These are phyloP conservation scores for Angomonas deanei DNA, from an alignment of 208 protist genomes.

Conservation along the genomic window DNA sequence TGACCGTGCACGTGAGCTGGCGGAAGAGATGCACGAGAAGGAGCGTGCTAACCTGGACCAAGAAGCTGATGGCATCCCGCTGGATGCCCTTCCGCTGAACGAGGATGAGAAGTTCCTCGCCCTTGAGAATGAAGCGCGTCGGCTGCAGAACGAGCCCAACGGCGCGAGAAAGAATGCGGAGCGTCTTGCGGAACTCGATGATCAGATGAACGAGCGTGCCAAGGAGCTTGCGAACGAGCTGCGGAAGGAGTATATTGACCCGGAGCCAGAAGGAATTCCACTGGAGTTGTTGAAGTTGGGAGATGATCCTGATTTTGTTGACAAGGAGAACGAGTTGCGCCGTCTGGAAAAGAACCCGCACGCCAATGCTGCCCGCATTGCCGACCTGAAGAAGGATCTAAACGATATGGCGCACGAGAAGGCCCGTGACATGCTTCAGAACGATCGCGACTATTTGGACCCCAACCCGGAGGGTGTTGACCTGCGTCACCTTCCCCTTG, in stretches of 20 bases:
- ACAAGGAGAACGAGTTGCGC: conserved; percentile 46
- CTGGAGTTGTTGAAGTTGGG: conserved; percentile 53
- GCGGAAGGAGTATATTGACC: conserved; percentile 46
- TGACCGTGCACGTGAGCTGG: conserved; percentile 56
- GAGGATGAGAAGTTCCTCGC: conserved; percentile 48
- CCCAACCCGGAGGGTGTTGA: conserved; percentile 55
- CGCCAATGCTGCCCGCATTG: conserved; percentile 53
- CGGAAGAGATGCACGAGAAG: conserved; percentile 47
- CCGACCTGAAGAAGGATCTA: conserved; percentile 57
- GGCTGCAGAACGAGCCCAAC: conserved; percentile 28
- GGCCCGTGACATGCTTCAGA: conserved; percentile 38
- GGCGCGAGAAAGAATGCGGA: conserved; percentile 32
- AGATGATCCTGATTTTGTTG: conserved; percentile 48
- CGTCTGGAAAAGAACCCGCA: conserved; percentile 55
- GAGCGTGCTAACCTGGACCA: conserved; percentile 39
- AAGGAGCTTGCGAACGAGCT: conserved; percentile 49
- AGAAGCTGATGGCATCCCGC: conserved; percentile 53
- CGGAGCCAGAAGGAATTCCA: conserved; percentile 35
- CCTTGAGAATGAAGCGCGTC: conserved; percentile 57
- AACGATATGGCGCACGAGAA: conserved; percentile 57
- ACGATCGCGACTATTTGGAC: conserved; percentile 71
- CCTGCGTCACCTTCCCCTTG: conserved; percentile 49
- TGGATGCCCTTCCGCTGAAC: conserved; percentile 59
- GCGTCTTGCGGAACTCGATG: conserved; percentile 37
- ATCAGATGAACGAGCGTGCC: conserved; percentile 51